Conservation (phyloP, 306 rosid genomes). For the Styphnolobium japonicum region DNA sequence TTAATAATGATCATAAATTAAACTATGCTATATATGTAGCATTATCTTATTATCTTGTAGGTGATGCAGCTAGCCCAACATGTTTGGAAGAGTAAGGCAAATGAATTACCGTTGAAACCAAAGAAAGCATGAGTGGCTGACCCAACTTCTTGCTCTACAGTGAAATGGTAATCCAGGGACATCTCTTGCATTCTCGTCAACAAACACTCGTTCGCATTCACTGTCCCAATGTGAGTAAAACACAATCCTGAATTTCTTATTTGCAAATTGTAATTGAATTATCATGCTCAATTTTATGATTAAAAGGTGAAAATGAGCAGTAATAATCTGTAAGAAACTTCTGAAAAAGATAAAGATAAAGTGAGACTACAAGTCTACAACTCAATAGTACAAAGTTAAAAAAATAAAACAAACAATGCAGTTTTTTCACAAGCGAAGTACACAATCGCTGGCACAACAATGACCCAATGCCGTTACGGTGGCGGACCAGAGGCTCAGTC, state of each 20-base stretch:
- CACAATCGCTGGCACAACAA: constrained; percentile 14
- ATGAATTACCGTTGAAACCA: constrained; percentile 79
- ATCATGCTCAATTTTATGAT: background rate
- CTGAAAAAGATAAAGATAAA: background rate
- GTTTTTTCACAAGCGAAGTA: background rate
- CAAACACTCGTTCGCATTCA: constrained; percentile 83
- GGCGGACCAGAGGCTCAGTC: background rate
- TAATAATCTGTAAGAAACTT: background rate
- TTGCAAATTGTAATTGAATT: background rate
- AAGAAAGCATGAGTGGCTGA: constrained; percentile 98
- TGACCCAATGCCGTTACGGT: constrained; percentile 15
- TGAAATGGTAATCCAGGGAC: constrained; percentile 98
- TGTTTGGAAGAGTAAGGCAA: background rate
- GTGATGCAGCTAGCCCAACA: background rate
- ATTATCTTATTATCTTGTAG: background rate
- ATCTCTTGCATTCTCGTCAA: constrained; percentile 99
- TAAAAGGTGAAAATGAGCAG: background rate
- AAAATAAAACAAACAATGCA: background rate
- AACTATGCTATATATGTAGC: background rate
- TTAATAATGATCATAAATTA: background rate
- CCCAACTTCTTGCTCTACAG: constrained; percentile 98
- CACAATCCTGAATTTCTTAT: background rate
- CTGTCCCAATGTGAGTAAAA: constrained; percentile 38
- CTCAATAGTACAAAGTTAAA: background rate
- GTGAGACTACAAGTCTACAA: background rate